Evolutionary conservation across 768 basidiomycete species (phyloP), one percentile per base, ranked within the genome.

Genomic region (Sistotremastrum niveocremeum): DNA sequence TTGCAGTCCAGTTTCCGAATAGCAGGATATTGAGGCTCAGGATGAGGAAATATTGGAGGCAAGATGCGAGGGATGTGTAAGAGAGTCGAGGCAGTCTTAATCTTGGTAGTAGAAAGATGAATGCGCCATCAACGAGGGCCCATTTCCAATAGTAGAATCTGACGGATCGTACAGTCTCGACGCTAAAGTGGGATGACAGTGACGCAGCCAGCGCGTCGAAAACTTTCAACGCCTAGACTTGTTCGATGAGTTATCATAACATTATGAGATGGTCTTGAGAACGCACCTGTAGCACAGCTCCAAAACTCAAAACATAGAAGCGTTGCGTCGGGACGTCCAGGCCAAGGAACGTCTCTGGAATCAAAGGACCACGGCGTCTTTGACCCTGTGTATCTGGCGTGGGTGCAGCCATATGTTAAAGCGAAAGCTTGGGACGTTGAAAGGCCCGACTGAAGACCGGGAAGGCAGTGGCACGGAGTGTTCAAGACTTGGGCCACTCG

Each of bases 291-390:
- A 84, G 68, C 2, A 89, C 67, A 37, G 79, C 72, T 6, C 81
- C 84, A 29, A 89, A 62, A 49, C 86, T 83, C 39, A 87, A 67
- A 51, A 74, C 73, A 55, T 91, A 87, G 5, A 85, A 71, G 42
- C 90, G 71, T 58, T 89, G 85, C 10, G 85, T 80, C 20, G 85
- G 84, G 4, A 79, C 67, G 56, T 85, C 83, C 20, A 20, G 20
- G 20, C 20, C 20, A 32, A 90, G 52, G 57, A 77, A 78, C 46
- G 69, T 72, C 60, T 86, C 81, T 32, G 87, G 75, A 43, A 94
- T 78, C 35, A 84, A 66, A 37, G 87, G 71, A 41, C 20, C 20
- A 20, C 20, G 20, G 20, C 20, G 20, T 20, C 20, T 20, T 20
- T 20, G 20, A 20, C 20, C 20, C 20, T 20, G 20, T 2, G 20